Evolutionary conservation across 257 asterid species (phyloP).

Genomic region (Ehretia macrophylla): DNA sequence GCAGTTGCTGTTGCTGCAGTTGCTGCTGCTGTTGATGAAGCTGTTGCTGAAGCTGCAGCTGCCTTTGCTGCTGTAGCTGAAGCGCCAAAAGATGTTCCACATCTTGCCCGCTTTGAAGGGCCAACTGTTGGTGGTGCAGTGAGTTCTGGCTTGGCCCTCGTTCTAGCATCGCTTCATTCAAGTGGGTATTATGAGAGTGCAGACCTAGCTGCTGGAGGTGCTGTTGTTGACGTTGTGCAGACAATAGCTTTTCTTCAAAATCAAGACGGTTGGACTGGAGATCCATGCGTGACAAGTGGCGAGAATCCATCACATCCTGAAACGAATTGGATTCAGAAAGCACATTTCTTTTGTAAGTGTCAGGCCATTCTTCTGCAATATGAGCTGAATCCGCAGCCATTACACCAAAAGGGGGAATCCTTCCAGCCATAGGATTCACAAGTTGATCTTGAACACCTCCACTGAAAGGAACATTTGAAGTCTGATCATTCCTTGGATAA

Average conservation of each 20-base stretch:
- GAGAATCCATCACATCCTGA: constrained; percentile 52
- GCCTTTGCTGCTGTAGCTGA: constrained; percentile 78
- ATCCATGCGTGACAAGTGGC: constrained; percentile 45
- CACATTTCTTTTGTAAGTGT: constrained; percentile 40
- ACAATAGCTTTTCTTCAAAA: constrained; percentile 56
- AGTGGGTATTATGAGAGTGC: constrained; percentile 46
- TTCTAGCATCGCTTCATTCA: constrained; percentile 57
- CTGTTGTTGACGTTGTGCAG: constrained; percentile 55
- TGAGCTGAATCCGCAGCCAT: constrained; percentile 32
- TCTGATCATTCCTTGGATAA: constrained; percentile 48
- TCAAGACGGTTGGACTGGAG: constrained; percentile 49
- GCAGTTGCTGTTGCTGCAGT: constrained; percentile 46
- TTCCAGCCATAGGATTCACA: constrained; percentile 43
- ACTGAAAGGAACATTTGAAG: constrained; percentile 26
- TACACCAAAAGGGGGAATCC: constrained; percentile 40
- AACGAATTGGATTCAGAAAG: constrained; percentile 48
- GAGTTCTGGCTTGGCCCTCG: constrained; percentile 42
- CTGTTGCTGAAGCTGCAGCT: constrained; percentile 64
- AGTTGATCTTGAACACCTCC: constrained; percentile 40
- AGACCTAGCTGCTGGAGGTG: constrained; percentile 50
- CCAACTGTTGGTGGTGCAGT: constrained; percentile 58
- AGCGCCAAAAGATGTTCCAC: constrained; percentile 63
- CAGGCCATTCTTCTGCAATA: constrained; percentile 60
- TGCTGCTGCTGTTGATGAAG: constrained; percentile 39
- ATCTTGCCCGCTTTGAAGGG: constrained; percentile 55